A percentile compares a stretch with the other conserved stretches of the same genome.
Conservation (phyloP, 257 asterid species). For the Fraxinus americana region DNA sequence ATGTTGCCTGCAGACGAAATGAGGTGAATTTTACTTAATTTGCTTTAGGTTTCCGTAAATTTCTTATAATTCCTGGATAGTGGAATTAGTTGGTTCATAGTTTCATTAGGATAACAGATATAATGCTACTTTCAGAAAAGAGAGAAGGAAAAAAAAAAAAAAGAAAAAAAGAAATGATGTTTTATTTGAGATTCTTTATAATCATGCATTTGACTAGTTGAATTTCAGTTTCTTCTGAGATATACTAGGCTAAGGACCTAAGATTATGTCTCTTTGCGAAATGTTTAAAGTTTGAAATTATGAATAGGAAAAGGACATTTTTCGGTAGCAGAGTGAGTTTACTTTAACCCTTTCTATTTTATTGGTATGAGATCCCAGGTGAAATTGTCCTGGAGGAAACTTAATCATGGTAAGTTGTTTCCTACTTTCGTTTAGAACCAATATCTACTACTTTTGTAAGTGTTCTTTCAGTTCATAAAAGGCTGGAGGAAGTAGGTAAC, state of each 20-base stretch:
- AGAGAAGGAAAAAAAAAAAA: too few species aligned
- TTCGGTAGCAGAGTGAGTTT: background rate
- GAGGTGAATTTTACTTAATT: constrained; percentile 33
- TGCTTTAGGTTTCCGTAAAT: constrained; percentile 8
- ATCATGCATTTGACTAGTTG: background rate
- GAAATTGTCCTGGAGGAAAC: background rate
- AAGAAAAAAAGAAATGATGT: background rate
- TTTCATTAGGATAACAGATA: constrained; percentile 3
- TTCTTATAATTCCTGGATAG: background rate
- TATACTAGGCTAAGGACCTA: background rate
- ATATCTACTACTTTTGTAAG: background rate
- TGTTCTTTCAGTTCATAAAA: background rate
- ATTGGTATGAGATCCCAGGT: background rate
- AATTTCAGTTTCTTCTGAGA: background rate
- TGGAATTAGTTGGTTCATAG: background rate
- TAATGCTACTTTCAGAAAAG: background rate
- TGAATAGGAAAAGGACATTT: background rate
- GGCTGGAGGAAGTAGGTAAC: background rate
- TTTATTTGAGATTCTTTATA: background rate
- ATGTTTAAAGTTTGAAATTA: background rate
- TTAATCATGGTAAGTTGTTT: background rate
- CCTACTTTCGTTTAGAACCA: background rate
- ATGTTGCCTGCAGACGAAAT: constrained; percentile 25
- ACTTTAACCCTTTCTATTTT: background rate
- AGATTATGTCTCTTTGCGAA: background rate